phyloP scores from a whole-genome alignment of 345 rosid genomes.

The Hibiscus trionum region DNA sequence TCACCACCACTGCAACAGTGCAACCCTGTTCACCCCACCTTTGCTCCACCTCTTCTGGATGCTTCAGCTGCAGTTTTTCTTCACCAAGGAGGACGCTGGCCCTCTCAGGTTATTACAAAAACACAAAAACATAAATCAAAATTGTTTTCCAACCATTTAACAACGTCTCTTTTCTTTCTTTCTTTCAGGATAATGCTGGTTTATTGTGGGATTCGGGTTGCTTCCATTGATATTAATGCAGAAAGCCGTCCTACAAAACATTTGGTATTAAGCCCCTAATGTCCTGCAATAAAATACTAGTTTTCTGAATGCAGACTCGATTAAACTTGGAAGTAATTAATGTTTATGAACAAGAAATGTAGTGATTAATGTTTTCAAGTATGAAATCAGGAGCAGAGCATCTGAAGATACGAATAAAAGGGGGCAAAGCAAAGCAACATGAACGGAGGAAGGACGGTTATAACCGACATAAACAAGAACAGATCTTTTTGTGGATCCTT shows the following conservation, averaged over 20 bases:
- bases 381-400: constrained; percentile 5
- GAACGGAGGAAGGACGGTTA: constrained; percentile 25
- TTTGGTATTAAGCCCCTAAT: no score
- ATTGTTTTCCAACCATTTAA: not conserved
- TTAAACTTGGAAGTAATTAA: no score
- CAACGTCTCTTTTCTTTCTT: not conserved
- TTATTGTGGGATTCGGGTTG: constrained; percentile 48
- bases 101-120: not conserved
- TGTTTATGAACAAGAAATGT: no score
- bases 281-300: not conserved
- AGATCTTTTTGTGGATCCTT: constrained; percentile 30
- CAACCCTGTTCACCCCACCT: constrained; percentile 1
- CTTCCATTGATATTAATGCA: constrained; percentile 30
- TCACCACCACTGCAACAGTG: constrained; percentile 1
- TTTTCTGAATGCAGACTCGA: not conserved
- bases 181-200: not conserved
- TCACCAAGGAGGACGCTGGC: constrained; percentile 23
- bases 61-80: constrained; percentile 23
- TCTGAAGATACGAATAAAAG: constrained; percentile 25
- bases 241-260: not conserved
- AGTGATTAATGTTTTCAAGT: no score
- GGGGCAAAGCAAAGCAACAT: constrained; percentile 19
- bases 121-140: not conserved
- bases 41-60: constrained; percentile 21
- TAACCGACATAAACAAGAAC: constrained; percentile 31